phyloP scores from a whole-genome alignment of 805 yeast species.

The Debaryomyces castellii region DNA sequence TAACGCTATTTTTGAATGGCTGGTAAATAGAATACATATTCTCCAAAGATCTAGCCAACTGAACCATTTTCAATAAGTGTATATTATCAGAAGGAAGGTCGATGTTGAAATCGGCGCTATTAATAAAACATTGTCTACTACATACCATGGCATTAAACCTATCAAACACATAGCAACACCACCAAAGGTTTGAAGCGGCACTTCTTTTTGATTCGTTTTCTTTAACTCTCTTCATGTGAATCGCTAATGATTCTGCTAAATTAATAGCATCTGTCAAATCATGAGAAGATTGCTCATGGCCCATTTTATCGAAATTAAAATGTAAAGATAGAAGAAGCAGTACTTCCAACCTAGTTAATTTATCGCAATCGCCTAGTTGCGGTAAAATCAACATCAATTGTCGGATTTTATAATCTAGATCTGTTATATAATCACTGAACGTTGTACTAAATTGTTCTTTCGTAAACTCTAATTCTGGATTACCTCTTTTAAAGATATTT shows the following conservation, averaged over 20 bases:
- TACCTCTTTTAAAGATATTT: constrained; percentile 16
- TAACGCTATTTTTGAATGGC: constrained; percentile 19
- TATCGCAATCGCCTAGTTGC: constrained; percentile 32
- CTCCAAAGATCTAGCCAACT: constrained; percentile 25
- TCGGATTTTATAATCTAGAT: constrained; percentile 31
- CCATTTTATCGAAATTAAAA: constrained; percentile 23
- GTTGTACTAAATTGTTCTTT: constrained; percentile 9
- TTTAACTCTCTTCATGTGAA: constrained; percentile 23
- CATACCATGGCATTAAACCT: constrained; percentile 29
- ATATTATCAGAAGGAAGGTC: constrained; percentile 28
- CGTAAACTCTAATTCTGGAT: not conserved
- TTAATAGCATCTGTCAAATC: constrained; percentile 30
- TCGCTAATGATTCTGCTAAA: constrained; percentile 22
- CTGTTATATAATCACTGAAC: constrained; percentile 17
- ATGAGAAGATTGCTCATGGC: constrained; percentile 29
- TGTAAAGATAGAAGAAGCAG: constrained; percentile 24
- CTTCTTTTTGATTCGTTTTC: constrained; percentile 7
- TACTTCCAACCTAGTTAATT: constrained; percentile 20
- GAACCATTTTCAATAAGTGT: constrained; percentile 24
- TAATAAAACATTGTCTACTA: constrained; percentile 25
- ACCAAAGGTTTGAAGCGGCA: constrained; percentile 30
- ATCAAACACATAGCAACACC: constrained; percentile 33
- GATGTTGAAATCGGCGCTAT: constrained; percentile 31
- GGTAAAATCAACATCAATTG: constrained; percentile 27
- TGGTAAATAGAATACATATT: constrained; percentile 18